Evolutionary conservation across 2,329 filamentous ascomycete genomes (phyloP), one percentile per base, ranked within the genome.

Genomic region (Juglanconis oblonga): DNA sequence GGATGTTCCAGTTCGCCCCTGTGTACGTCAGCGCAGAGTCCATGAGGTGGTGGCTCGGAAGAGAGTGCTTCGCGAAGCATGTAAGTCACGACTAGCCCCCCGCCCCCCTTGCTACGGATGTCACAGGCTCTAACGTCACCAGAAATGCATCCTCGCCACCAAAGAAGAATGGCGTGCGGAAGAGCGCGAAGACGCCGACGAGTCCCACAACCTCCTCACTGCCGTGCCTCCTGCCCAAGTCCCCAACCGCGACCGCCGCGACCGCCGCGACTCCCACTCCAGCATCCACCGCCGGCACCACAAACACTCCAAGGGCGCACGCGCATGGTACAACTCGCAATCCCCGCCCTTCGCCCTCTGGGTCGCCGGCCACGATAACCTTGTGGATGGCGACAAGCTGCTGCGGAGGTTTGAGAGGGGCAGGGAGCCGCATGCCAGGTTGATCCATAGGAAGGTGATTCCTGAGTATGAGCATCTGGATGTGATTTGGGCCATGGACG

Each of bases 21-120:
- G 91, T 96, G 0, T 96, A 96, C 68, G 91, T 97, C 54, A 92
- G 88, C 67, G 85, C 91, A 1, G 92, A 97, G 75, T 89, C 87
- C 61, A 97, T 97, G 91, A 82, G 91, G 5, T 98, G 94, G 94
- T 97, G 94, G 94, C 81, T 97, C 0, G 94, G 93, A n/a, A 56
- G 61, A 31, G 61, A 63, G 32, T 63, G 61, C 32, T 63, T 88
- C 86, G 32, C 86, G 8, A 73, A 82, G 36, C 61, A 63, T 53
- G 61, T 63, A 35, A 63, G 61, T 62, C 40, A 44, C 3, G 1
- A 4, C 40, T 14, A 2, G 3, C 9, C 2, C 11, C n/a, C 5
- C 11, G 32, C 1, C 33, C 36, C 55, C 17, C 33, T 7, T 36
- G 14, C 24, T 2, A 13, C n/a, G 6, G 11, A 42, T 31, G 4